These are phyloP conservation scores for Eucalyptus tenuipes DNA, from an alignment of 345 rosid species.

Conservation along the genomic window DNA sequence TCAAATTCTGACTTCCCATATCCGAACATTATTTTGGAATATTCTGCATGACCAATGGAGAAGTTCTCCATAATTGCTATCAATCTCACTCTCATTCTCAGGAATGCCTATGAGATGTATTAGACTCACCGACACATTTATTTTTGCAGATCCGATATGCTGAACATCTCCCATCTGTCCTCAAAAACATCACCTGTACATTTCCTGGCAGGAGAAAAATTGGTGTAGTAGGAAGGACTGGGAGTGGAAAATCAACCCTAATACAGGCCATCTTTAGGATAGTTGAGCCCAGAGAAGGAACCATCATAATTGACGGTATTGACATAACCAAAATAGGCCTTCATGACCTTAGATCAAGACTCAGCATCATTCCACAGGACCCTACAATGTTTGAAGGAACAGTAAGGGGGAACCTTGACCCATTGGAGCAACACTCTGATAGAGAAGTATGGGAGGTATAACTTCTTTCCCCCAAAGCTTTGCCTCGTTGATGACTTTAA, in stretches of 20 bases:
- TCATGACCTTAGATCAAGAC: conserved; percentile 77
- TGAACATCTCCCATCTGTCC: conserved; percentile 81
- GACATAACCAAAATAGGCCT: conserved; percentile 83
- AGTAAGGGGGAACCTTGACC: conserved; percentile 80
- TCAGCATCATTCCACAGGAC: conserved; percentile 94
- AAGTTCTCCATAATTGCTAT: background rate
- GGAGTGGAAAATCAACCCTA: conserved; percentile 91
- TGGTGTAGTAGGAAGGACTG: conserved; percentile 96
- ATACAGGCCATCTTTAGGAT: conserved; percentile 89
- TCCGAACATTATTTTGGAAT: background rate
- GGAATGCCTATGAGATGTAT: background rate
- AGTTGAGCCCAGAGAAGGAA: conserved; percentile 82
- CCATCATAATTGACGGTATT: conserved; percentile 57
- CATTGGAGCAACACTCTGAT: conserved; percentile 57
- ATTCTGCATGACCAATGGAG: background rate
- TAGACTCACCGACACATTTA: background rate
- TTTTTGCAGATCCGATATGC: conserved; percentile 71
- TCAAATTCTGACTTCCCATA: background rate
- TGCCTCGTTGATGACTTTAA: background rate
- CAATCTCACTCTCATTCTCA: background rate
- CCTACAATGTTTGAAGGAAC: conserved; percentile 95
- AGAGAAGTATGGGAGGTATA: conserved; percentile 69
- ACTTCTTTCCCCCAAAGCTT: background rate
- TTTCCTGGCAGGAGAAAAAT: conserved; percentile 81
- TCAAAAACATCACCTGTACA: conserved; percentile 66